Percentiles rank a stretch among this genome's conserved stretches.
These are phyloP conservation scores for Pichia sp. DNA, from an alignment of 1,139 yeast genomes.

Conservation along the genomic window DNA sequence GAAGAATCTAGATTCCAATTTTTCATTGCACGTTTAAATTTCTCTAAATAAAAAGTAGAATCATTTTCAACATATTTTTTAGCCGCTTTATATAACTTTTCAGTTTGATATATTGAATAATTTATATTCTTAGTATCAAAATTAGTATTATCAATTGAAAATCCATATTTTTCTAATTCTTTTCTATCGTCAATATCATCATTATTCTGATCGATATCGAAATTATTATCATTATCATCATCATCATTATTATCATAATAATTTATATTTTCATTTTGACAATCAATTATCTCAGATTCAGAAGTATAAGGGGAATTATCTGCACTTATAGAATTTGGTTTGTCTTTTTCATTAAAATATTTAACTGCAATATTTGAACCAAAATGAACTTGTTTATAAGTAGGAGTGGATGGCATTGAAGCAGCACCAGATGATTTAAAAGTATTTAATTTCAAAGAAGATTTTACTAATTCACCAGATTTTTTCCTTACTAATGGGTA, in stretches of 20 bases:
- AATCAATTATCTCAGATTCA: constrained; percentile 20
- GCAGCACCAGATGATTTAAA: constrained; percentile 36
- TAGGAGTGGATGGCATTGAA: constrained; percentile 63
- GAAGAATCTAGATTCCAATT: constrained; percentile 47
- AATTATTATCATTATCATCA: constrained; percentile 18
- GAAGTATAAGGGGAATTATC: constrained; percentile 48
- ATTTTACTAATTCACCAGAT: constrained; percentile 67
- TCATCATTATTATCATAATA: constrained; percentile 23
- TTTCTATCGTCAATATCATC: neutral
- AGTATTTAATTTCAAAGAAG: constrained; percentile 51
- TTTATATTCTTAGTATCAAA: neutral
- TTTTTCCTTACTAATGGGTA: constrained; percentile 27
- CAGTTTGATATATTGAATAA: neutral
- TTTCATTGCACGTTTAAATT: constrained; percentile 22
- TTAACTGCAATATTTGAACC: constrained; percentile 56
- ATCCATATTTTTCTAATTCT: neutral
- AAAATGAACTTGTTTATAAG: constrained; percentile 76
- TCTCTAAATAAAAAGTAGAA: constrained; percentile 8
- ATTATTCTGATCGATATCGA: constrained; percentile 1
- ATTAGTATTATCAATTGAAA: neutral
- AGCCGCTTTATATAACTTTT: constrained; percentile 18
- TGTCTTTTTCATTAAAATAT: constrained; percentile 65
- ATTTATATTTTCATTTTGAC: constrained; percentile 31
- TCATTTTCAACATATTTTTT: constrained; percentile 22
- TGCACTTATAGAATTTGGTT: constrained; percentile 69